Base-by-base conservation (phyloP, 768 basidiomycete genomes). In the Psilocybe azurescens region DNA sequence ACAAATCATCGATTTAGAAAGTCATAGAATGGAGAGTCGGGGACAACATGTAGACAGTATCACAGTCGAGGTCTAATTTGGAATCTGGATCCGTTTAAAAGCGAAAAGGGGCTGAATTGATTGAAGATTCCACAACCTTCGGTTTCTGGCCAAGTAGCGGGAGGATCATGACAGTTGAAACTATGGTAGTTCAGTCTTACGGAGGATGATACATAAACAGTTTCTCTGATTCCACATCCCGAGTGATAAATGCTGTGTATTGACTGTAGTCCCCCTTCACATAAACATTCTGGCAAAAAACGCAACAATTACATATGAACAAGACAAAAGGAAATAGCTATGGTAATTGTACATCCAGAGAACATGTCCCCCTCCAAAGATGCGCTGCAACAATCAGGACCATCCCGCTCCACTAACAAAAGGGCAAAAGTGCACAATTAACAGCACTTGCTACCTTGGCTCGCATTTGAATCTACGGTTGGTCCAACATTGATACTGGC, bases 401-500 rank as follows among this genome's bases (percentile, higher is more conserved):
- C 36, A 30, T 46, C 36, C 30, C 61, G 51, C 47, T 49, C 44
- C 16, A 50, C 39, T 52, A 49, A 16, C 39, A 53, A 62, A 24
- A 51, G 30, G 24, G 18, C 57, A 53, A 44, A 56, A 52, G 33
- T 28, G 24, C 32, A 24, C 38, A 47, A 38, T 68, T 70, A 92
- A 75, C 90, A 93, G 75, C 90, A 92, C 73, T 85, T 85, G 74
- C 82, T 76, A 61, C 81, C 78, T 70, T 86, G 79, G 67, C 81
- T 79, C 48, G 81, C 79, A 67, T 82, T 84, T 60, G 84, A 75
- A 70, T 91, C 89, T 56, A 88, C 82, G 67, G 85, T 91, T n/a
- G 87, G 89, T 41, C 86, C 87, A 62, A 99, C 91, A 36, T 86
- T 89, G 78, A 99, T 91, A 59, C 89, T 93, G 74, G 94, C 89